Base-by-base conservation (phyloP, 2,329 filamentous ascomycete species). In the Fusarium coicis region DNA sequence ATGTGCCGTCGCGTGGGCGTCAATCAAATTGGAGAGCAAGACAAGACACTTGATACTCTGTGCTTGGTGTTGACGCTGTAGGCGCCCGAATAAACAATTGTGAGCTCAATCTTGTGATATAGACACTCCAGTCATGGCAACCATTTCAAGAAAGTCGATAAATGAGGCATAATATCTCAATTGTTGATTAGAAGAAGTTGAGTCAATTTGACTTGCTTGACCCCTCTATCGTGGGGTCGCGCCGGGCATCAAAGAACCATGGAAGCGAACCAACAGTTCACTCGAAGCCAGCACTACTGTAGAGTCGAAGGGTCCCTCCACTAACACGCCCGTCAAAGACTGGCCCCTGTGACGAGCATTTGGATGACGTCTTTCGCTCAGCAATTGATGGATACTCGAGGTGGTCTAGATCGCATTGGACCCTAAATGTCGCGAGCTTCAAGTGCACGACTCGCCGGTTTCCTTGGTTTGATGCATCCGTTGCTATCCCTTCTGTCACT, bases 171-270 rank as follows among this genome's bases (percentile, higher is more conserved):
- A 69, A 69, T 59, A 65, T 65, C 53, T 65, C 65, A 69, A 70
- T 65, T 55, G 58, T 40, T 44, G 36, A 52, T 44, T 42, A 37
- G n/a, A 65, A 49, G 19, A 58, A 49, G 26, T 65, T 63, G 58
- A 52, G 40, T 68, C 70, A 68, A 74, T 55, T 72, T 50, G 34
- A 72, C 50, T 72, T 46, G 34, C 50, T 72, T 46, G 34, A 72
- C 50, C 70, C 59, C 70, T 73, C 70, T 39, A 68, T 64, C 69
- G 70, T 64, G 69, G 69, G 69, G 69, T 73, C 64, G 37, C 53
- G 43, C 26, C 57, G 32, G 52, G 39, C 26, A 47, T 56, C 56
- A 52, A n/a, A 53, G 46, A 57, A 55, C 32, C 42, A 47, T 39
- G 50, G 26, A 70, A 64, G 63, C 58, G 63, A 67, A 64, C 68